Base-by-base conservation (phyloP, 768 basidiomycete genomes). In the Mycena rebaudengoi region DNA sequence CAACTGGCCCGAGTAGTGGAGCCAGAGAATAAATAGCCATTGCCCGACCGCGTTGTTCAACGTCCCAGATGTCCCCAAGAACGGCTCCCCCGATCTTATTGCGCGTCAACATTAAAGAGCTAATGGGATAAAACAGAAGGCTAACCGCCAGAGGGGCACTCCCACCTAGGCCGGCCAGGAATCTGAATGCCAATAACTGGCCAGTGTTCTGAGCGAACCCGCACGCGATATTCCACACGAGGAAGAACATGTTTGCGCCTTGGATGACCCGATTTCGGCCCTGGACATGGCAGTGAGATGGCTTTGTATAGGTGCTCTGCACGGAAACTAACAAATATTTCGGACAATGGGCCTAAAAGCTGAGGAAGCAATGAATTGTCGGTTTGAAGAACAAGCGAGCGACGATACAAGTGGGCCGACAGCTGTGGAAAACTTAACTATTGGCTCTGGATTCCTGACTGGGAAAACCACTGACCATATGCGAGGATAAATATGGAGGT, bases 91-190 rank as follows among this genome's bases (percentile, higher is more conserved):
- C 91, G 50, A 83, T 72, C 82, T 85, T 55, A 7, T 21, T n/a
- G 28, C 7, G 52, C 48, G 25, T 45, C 10, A 18, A 28, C 4
- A 6, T 23, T 78, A 78, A 2, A 83, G 49, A 78, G 3, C 78
- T 69, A 3, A 79, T 62, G 66, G 81, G 78, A 14, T 80, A 78
- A 55, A 80, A 82, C 29, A 3, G 69, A n/a, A n/a, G n/a, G 75
- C 79, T n/a, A 65, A 91, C 85, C 5, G 86, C 75, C 2, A 91
- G 76, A 7, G 91, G 89, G 0, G 91, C 91, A 54, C 89, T 88
- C 0, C 91, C 92, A 26, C 91, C 92, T 2, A 93, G 60, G 2
- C 91, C 91, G 1, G 90, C 76, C 2, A 92, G 74, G 65, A 93
- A 86, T 20, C 91, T 85, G 68, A 92, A 92, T 0, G 79, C 87